Conservation (phyloP, 148 eudicot species). For the Chenopodium quinoa region DNA sequence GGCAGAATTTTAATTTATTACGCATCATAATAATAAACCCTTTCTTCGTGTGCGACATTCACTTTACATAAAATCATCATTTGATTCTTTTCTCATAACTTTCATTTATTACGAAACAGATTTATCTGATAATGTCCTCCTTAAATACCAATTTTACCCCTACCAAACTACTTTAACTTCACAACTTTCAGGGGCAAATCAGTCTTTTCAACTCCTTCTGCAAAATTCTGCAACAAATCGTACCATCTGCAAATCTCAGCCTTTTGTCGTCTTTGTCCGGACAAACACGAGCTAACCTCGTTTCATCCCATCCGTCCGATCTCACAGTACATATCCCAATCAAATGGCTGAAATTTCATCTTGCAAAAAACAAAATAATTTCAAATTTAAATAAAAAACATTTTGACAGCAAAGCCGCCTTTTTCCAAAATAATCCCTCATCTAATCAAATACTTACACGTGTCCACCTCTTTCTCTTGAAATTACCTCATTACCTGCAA, state of each 20-base stretch:
- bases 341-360: not conserved
- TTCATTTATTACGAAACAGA: not conserved
- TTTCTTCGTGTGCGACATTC: too few species aligned
- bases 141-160: not conserved
- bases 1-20: too few species aligned
- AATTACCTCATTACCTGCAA: not conserved
- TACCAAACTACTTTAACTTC: not conserved
- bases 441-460: not conserved
- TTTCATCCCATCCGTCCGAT: not conserved
- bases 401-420: not conserved
- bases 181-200: not conserved
- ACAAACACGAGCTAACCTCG: not conserved
- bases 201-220: not conserved
- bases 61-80: too few species aligned
- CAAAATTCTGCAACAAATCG: not conserved
- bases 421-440: not conserved
- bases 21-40: too few species aligned
- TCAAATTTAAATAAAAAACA: too few species aligned
- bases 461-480: not conserved
- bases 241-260: not conserved
- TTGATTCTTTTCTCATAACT: not conserved
- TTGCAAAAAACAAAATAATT: too few species aligned
- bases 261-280: not conserved
- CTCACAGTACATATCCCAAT: not conserved
- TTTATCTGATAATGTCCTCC: not conserved